Conservation (phyloP, 2,329 filamentous ascomycete genomes). For the Aspergillus niger region DNA sequence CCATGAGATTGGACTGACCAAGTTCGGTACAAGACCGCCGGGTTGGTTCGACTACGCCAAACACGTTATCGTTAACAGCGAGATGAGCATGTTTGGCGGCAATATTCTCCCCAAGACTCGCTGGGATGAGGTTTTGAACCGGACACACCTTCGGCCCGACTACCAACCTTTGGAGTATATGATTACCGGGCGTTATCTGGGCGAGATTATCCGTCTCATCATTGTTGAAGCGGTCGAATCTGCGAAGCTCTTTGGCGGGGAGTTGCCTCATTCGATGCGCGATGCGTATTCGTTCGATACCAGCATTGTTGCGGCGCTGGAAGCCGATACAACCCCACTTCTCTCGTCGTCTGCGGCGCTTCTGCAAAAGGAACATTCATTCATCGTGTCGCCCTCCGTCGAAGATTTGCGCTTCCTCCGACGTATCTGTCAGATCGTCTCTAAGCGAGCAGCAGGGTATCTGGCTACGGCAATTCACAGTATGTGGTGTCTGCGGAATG, state of each 20-base stretch:
- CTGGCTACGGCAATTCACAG: conserved; percentile 65
- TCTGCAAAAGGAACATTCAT: conserved; percentile 56
- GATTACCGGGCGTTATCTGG: conserved; percentile 64
- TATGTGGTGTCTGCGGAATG: conserved; percentile 59
- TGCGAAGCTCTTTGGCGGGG: conserved; percentile 58
- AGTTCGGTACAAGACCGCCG: conserved; percentile 58
- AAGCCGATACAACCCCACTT: conserved; percentile 47
- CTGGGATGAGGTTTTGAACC: conserved; percentile 64
- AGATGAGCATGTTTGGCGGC: conserved; percentile 66
- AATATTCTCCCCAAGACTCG: conserved; percentile 59
- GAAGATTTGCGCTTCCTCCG: conserved; percentile 59
- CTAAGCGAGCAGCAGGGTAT: conserved; percentile 62
- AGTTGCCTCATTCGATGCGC: conserved; percentile 57
- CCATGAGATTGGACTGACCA: conserved; percentile 54
- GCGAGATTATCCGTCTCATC: conserved; percentile 64
- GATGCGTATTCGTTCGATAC: conserved; percentile 63
- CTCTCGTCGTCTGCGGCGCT: conserved; percentile 44
- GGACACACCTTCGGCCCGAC: conserved; percentile 58
- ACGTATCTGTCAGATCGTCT: conserved; percentile 55
- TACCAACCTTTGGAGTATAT: conserved; percentile 68
- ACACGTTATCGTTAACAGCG: conserved; percentile 66
- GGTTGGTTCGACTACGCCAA: conserved; percentile 60
- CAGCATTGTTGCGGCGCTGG: conserved; percentile 59
- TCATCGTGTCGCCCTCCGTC: conserved; percentile 47
- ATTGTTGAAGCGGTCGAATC: conserved; percentile 61